phyloP scores from a whole-genome alignment of 1,284 basidiomycete species.

The Ceratorhiza oryzae-sativae region DNA sequence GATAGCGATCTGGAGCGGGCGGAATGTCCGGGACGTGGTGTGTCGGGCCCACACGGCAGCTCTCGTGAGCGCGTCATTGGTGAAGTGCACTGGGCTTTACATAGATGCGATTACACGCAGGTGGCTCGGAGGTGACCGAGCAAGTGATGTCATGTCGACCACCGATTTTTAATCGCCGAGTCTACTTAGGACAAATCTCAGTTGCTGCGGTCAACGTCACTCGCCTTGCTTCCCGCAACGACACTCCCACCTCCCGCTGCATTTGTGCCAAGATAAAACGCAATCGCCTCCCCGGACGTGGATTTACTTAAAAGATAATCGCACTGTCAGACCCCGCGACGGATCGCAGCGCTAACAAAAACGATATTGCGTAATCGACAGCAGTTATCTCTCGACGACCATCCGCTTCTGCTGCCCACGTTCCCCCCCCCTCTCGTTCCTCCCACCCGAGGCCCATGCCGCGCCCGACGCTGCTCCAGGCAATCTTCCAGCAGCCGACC shows the following conservation, averaged over 20 bases:
- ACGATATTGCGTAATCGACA: neutral
- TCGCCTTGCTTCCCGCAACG: neutral
- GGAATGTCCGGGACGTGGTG: neutral
- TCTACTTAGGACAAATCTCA: conserved; percentile 7
- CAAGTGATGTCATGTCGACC: conserved; percentile 9
- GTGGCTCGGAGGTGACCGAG: neutral
- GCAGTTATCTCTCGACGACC: conserved; percentile 7
- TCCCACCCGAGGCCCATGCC: conserved; percentile 10
- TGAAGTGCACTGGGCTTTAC: neutral
- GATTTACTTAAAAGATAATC: neutral
- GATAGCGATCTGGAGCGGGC: conserved; percentile 9
- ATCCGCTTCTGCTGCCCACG: conserved; percentile 10
- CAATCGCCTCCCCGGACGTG: neutral
- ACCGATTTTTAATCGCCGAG: neutral
- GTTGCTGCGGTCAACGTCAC: conserved; percentile 7
- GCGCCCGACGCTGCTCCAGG: conserved; percentile 19
- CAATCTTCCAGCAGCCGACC: conserved; percentile 26
- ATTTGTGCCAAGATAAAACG: too few species aligned
- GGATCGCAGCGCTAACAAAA: neutral
- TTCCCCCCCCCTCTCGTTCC: too few species aligned
- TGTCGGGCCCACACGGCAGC: neutral
- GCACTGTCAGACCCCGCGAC: neutral
- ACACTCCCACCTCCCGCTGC: neutral
- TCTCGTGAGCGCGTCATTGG: neutral
- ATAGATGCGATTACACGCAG: neutral